A percentile compares a stretch with the other conserved stretches of the same genome.
Conservation (phyloP, 2,329 filamentous ascomycete species). For the Pseudopithomyces maydicus region DNA sequence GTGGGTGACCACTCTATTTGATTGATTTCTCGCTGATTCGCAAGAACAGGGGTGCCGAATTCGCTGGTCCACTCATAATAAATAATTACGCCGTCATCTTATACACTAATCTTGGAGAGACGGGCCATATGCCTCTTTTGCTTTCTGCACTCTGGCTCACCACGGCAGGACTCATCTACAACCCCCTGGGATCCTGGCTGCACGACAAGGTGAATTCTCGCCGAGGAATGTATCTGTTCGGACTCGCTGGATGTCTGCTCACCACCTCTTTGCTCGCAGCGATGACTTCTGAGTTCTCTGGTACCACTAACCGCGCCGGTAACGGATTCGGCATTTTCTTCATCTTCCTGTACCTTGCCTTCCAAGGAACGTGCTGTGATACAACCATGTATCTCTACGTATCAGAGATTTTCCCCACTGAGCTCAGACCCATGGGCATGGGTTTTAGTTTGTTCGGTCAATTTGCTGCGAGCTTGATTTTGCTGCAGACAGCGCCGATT, state of each 20-base stretch:
- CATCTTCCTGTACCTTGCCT: conserved; percentile 54
- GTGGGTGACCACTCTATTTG: background rate
- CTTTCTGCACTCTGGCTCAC: conserved; percentile 50
- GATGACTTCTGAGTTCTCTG: conserved; percentile 45
- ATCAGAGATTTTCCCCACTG: conserved; percentile 24
- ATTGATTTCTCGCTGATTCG: background rate
- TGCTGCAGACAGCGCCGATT: conserved; percentile 48
- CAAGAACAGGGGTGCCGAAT: conserved; percentile 52
- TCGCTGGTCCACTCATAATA: conserved; percentile 58
- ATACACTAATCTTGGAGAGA: conserved; percentile 48
- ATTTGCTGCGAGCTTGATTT: conserved; percentile 42
- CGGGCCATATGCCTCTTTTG: conserved; percentile 48
- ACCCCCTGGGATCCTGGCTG: conserved; percentile 15
- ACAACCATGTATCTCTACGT: conserved; percentile 47
- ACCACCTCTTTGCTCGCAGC: conserved; percentile 25
- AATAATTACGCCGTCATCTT: conserved; percentile 45
- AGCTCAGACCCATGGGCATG: conserved; percentile 59
- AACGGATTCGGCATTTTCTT: conserved; percentile 50
- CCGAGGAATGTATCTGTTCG: conserved; percentile 27
- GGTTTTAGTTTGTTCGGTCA: conserved; percentile 56
- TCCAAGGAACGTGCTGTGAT: conserved; percentile 42
- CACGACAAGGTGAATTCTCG: conserved; percentile 23
- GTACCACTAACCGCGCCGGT: conserved; percentile 48
- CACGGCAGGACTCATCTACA: conserved; percentile 48
- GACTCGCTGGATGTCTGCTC: conserved; percentile 34